Conservation (phyloP, 148 eudicot genomes). For the Rhododendron mucronatum region DNA sequence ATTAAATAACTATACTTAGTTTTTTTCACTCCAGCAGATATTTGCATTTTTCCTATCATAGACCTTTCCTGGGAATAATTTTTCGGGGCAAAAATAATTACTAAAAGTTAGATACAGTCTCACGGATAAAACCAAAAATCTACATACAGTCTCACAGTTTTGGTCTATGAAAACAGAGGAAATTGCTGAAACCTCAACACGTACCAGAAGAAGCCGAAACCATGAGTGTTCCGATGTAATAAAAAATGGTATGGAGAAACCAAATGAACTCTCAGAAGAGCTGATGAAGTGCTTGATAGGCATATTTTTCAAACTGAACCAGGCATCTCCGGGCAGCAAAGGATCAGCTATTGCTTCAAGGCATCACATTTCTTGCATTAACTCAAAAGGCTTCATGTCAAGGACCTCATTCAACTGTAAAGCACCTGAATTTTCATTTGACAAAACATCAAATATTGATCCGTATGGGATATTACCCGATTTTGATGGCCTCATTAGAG, state of each 20-base stretch:
- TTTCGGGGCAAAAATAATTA: background rate
- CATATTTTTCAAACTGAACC: slow-evolving; percentile 57
- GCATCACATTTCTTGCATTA: slow-evolving; percentile 48
- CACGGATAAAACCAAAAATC: background rate
- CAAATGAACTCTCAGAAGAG: slow-evolving; percentile 77
- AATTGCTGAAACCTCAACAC: slow-evolving; percentile 29
- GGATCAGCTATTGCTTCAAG: slow-evolving; percentile 33
- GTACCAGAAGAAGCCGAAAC: slow-evolving; percentile 19
- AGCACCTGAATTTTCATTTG: slow-evolving; percentile 38
- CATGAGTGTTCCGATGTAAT: slow-evolving; percentile 13
- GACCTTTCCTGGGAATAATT: background rate
- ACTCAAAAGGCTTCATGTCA: slow-evolving; percentile 52
- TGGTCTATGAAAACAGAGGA: slow-evolving; percentile 30
- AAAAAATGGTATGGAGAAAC: slow-evolving; percentile 35
- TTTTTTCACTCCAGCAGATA: background rate
- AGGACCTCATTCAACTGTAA: slow-evolving; percentile 56
- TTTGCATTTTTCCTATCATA: background rate
- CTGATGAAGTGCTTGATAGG: slow-evolving; percentile 65
- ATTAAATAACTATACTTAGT: background rate
- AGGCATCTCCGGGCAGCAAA: slow-evolving; percentile 29
- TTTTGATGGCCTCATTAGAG: slow-evolving; percentile 34
- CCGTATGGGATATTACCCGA: slow-evolving; percentile 36
- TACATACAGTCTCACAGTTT: slow-evolving; percentile 2
- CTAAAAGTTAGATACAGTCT: background rate
- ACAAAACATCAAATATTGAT: slow-evolving; percentile 27